These are phyloP conservation scores for Starmera pachycereana DNA, from an alignment of 805 yeast species.

Conservation along the genomic window DNA sequence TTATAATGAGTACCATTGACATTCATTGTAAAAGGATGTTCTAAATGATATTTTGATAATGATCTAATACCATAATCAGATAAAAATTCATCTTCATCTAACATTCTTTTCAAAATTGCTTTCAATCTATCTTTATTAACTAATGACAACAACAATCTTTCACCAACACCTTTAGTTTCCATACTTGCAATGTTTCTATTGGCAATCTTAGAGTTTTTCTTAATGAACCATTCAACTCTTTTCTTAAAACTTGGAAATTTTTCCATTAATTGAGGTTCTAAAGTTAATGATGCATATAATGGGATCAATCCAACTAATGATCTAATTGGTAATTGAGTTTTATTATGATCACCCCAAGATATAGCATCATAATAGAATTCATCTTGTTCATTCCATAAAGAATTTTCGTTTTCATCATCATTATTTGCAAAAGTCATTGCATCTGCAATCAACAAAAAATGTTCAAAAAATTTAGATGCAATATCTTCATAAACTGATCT, in stretches of 20 bases:
- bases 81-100: slow-evolving; percentile 79
- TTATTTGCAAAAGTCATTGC: slow-evolving; percentile 67
- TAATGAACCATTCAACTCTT: slow-evolving; percentile 75
- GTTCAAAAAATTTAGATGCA: slow-evolving; percentile 92
- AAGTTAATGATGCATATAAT: slow-evolving; percentile 75
- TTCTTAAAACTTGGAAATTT: slow-evolving; percentile 75
- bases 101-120: slow-evolving; percentile 67
- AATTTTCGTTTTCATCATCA: slow-evolving; percentile 38
- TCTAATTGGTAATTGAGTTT: slow-evolving; percentile 70
- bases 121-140: slow-evolving; percentile 72
- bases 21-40: slow-evolving; percentile 75
- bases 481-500: slow-evolving; percentile 85
- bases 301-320: slow-evolving; percentile 91
- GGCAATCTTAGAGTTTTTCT: slow-evolving; percentile 57
- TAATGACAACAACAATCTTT: slow-evolving; percentile 66
- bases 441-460: slow-evolving; percentile 82
- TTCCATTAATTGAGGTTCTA: slow-evolving; percentile 74
- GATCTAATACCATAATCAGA: slow-evolving; percentile 84
- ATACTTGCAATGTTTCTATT: slow-evolving; percentile 81
- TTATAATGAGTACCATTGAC: slow-evolving; percentile 66
- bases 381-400: slow-evolving; percentile 85
- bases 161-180: slow-evolving; percentile 67
- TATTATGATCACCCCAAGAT: slow-evolving; percentile 51
- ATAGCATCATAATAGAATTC: slow-evolving; percentile 88
- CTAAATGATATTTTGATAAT: slow-evolving; percentile 73